A percentile compares a stretch with the other conserved stretches of the same genome.
phyloP scores from a whole-genome alignment of 2,329 filamentous ascomycete species.

The Massarina eburnea region DNA sequence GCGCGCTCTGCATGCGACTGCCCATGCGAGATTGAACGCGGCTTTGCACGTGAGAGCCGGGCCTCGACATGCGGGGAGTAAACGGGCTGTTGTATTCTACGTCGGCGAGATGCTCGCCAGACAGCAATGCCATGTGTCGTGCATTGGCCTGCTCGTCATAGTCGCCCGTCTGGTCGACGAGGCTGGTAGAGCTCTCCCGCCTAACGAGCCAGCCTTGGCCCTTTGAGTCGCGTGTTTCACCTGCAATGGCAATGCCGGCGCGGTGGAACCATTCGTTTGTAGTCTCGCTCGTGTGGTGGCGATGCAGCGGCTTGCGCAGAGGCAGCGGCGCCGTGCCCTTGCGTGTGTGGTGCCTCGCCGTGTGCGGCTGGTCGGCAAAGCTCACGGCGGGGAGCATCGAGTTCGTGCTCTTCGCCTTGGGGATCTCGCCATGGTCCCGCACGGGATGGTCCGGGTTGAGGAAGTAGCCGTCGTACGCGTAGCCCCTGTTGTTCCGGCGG shows the following conservation, averaged over 20 bases:
- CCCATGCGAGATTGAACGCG: constrained; percentile 40
- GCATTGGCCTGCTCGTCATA: constrained; percentile 33
- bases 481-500: constrained; percentile 28
- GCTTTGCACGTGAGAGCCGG: constrained; percentile 40
- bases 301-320: constrained; percentile 22
- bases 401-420: constrained; percentile 51
- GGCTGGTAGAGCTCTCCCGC: constrained; percentile 57
- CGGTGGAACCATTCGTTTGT: constrained; percentile 61
- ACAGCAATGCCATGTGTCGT: constrained; percentile 30
- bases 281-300: constrained; percentile 34
- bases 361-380: constrained; percentile 21
- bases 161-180: constrained; percentile 46
- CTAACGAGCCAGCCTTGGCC: constrained; percentile 64
- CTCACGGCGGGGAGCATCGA: constrained; percentile 39
- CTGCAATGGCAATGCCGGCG: constrained; percentile 58
- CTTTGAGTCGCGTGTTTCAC: constrained; percentile 60
- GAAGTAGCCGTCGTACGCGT: constrained; percentile 39
- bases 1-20: constrained; percentile 44
- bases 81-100: constrained; percentile 33
- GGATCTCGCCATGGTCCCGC: constrained; percentile 38
- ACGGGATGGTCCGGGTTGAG: constrained; percentile 21
- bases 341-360: constrained; percentile 27
- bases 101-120: constrained; percentile 37
- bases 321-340: constrained; percentile 35
- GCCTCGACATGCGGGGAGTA: constrained; percentile 31